Base-by-base conservation (phyloP, 2,329 filamentous ascomycete genomes). In the Penicillium sp. region DNA sequence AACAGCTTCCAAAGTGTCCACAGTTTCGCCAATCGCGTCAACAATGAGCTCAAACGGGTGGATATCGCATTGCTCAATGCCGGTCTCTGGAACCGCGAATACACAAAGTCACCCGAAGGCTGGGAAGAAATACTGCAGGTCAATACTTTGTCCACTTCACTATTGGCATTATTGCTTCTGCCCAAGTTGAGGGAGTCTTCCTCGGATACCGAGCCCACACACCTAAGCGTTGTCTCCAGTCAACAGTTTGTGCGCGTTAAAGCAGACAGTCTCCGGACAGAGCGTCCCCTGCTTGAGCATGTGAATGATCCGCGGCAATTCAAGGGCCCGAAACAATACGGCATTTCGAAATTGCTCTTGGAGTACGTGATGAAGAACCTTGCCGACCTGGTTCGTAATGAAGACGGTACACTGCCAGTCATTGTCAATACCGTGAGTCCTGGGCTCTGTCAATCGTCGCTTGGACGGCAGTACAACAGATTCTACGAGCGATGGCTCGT, bases 121-220 rank as follows among this genome's bases (percentile, higher is more conserved):
- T 80, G 72, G 68, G 78, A 81, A 50, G 67, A 74, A 46, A 77
- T 72, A 1, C 54, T 84, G 9, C 80, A 84, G 60, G 77, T 82
- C 55, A 83, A 84, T 58, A 71, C 76, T 1, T 65, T 84, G 1
- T 80, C 79, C 2, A 84, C 79, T 1, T 71, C 75, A 6, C 68
- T 83, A 1, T 65, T 85, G 6, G 78, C 72, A 0, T 54, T 82
- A 2, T 61, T 82, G 1, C 68, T 85, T 9, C 64, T 80, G 1
- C 76, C 76, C 0, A 74, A 75, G 45, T 59, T 80, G 10, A 62
- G 65, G 23, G 61, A 57, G 6, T 70, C 68, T 39, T 67, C 70
- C 15, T 59, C 63, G 4, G 43, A 45, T 1, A 54, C 61, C 3
- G 57, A 61, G 0, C 64, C 68, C 2, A 64, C 72, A 0, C 71